Evolutionary conservation across 805 yeast genomes (phyloP), one percentile per base, ranked within the genome.

Genomic region (Candida glaebosa): DNA sequence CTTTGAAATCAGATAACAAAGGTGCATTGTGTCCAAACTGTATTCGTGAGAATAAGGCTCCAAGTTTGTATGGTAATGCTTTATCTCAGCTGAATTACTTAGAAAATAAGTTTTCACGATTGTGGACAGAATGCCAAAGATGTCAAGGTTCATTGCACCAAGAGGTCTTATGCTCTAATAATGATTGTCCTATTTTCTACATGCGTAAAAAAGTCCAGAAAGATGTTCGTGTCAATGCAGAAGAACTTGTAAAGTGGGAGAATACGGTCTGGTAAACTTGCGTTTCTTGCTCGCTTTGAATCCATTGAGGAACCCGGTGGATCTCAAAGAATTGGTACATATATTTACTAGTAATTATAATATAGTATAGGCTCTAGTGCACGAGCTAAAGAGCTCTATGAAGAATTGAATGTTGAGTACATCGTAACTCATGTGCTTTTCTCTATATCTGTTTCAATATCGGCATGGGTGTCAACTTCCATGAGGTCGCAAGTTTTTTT

Each of bases 91-190:
- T 90, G 73, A 84, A 88, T 57, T 81, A 79, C 33, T 65, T 91
- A 45, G 96, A 93, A 58, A 76, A 79, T 45, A 82, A 84, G 51
- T 93, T 88, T 54, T 82, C 96, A 2, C 72, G 95, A 49, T 67
- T 93, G 47, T 93, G 99, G 99, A 91, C 98, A 0, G 96, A 93
- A 58, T 95, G 99, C 60, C 99, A 93, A 66, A 71, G 97, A 44
- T 93, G 99, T 62, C 97, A 95, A 53, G 98, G 98, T 0, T 86
- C 93, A 18, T 67, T 95, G 41, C 97, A 93, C 54, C 96, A 89
- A 63, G 98, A 93, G 52, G 98, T 93, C 3, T 69, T 91, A 18
- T 93, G 99, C 61, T 82, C 96, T 0, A 88, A 91, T 51, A 89
- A 90, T 51, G 98, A 93, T 62, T 93, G 99, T 67, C 96, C 97